Percentiles rank a stretch among this genome's conserved stretches.
Evolutionary conservation across 257 asterid species (phyloP).

Genomic region (Capsicum baccatum): DNA sequence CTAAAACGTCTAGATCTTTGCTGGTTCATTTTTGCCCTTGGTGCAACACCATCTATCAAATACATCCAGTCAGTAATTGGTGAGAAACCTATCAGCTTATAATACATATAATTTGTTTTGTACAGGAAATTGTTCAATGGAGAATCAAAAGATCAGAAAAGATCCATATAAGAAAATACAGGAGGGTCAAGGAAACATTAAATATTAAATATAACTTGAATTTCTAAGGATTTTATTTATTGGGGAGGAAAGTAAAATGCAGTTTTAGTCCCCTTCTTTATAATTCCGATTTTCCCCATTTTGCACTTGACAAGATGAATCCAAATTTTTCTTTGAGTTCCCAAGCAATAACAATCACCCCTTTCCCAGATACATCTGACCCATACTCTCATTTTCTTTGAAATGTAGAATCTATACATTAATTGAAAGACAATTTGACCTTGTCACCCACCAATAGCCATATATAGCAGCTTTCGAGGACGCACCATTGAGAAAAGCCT

Average conservation of each 20-base stretch:
- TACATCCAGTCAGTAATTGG: neutral
- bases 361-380: conserved; percentile 8
- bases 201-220: neutral
- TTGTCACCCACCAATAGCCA: conserved; percentile 63
- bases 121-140: conserved; percentile 2
- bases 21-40: conserved; percentile 76
- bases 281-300: neutral
- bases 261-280: neutral
- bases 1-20: conserved; percentile 60
- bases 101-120: neutral
- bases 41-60: conserved; percentile 73
- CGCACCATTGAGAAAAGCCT: conserved; percentile 54
- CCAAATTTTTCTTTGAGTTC: neutral
- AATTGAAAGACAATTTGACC: conserved; percentile 18
- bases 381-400: neutral
- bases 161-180: neutral
- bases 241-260: conserved; percentile 9
- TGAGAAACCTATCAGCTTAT: neutral
- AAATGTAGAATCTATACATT: neutral
- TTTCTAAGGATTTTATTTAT: neutral
- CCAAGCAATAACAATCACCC: neutral
- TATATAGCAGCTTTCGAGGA: conserved; percentile 57
- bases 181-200: neutral
- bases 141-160: neutral
- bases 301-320: neutral